These are phyloP conservation scores for Russula compacta DNA, from an alignment of 768 basidiomycete species.

Conservation along the genomic window DNA sequence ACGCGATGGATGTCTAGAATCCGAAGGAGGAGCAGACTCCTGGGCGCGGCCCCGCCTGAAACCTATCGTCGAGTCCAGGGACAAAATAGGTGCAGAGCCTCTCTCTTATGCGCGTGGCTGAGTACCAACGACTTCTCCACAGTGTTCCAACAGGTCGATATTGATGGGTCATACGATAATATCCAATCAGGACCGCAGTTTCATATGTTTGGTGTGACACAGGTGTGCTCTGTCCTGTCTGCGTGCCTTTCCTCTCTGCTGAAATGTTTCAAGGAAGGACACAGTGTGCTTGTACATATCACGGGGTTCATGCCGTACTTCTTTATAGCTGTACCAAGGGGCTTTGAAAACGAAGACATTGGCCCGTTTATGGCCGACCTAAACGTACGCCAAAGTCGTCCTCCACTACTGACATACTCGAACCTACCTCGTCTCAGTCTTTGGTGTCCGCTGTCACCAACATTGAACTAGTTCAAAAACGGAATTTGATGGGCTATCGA, in stretches of 20 bases:
- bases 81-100: constrained; percentile 54
- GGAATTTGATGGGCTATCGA: constrained; percentile 79
- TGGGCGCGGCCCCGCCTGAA: constrained; percentile 62
- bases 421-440: background rate
- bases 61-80: constrained; percentile 46
- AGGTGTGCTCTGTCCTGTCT: constrained; percentile 37
- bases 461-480: constrained; percentile 53
- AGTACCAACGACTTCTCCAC: background rate
- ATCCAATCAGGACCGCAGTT: constrained; percentile 36
- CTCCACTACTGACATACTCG: background rate
- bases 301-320: constrained; percentile 88
- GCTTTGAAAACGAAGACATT: constrained; percentile 63
- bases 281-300: constrained; percentile 83
- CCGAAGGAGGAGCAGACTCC: constrained; percentile 67
- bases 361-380: constrained; percentile 55
- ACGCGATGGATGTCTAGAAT: constrained; percentile 32
- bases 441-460: constrained; percentile 33
- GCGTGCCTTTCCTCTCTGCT: background rate
- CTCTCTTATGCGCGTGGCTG: background rate
- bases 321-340: constrained; percentile 79
- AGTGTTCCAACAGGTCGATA: constrained; percentile 97
- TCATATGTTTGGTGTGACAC: constrained; percentile 86
- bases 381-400: constrained; percentile 47
- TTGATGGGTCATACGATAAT: constrained; percentile 55
- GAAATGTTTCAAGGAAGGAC: constrained; percentile 46